Evolutionary conservation across 306 rosid species (phyloP).

Genomic region (Castanea crenata): DNA sequence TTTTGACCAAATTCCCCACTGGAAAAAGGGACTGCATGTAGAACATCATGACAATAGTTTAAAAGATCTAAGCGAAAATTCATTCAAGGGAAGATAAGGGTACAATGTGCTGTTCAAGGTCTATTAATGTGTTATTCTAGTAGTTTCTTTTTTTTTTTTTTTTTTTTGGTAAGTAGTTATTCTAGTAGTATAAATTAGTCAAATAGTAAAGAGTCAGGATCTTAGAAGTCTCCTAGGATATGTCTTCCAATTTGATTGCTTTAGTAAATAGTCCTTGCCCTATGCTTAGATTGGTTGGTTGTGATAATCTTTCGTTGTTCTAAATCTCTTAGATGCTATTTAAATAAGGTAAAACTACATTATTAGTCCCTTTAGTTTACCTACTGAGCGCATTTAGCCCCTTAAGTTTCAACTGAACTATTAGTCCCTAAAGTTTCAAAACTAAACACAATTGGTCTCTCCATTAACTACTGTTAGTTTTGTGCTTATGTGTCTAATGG

Average conservation of each 20-base stretch:
- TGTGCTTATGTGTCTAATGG: too few species aligned
- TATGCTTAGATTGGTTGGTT: background rate
- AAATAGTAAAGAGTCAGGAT: background rate
- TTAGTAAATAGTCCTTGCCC: background rate
- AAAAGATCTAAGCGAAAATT: background rate
- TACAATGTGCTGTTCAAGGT: background rate
- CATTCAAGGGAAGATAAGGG: background rate
- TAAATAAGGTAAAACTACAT: background rate
- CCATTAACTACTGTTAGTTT: too few species aligned
- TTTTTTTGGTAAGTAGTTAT: background rate
- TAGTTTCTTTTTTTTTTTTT: background rate
- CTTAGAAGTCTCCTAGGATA: background rate
- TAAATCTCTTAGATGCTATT: background rate
- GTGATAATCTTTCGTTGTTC: background rate
- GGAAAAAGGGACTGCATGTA: background rate
- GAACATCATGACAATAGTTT: background rate
- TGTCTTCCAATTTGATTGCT: background rate
- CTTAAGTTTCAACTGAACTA: too few species aligned
- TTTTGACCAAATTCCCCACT: background rate
- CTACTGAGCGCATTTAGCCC: too few species aligned
- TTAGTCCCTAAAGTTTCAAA: too few species aligned
- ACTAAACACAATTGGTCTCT: too few species aligned
- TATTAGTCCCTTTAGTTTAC: too few species aligned
- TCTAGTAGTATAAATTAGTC: too few species aligned
- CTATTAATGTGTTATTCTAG: too few species aligned